Base-by-base conservation (phyloP, 352 stramenopile genomes). In the Detonula confervacea region DNA sequence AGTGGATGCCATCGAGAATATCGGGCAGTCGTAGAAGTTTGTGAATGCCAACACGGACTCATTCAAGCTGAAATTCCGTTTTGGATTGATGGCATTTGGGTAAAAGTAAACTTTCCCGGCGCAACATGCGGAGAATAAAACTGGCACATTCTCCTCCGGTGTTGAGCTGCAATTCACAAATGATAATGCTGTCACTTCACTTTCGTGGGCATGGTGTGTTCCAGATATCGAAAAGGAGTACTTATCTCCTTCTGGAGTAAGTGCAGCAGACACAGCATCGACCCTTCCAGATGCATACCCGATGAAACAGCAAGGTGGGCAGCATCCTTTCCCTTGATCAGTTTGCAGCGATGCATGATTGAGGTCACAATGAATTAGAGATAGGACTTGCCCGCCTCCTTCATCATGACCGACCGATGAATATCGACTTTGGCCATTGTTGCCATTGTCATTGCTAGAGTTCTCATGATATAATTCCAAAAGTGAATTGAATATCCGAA, bases 1-100 rank as follows among this genome's bases (percentile, higher is more conserved):
- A 22, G 65, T 73, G 4, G 73, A 77, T 46, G 74, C 42, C 60
- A 83, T 52, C 20, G 66, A 83, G 61, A 78, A 83, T 22, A 81
- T 81, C 24, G 55, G 42, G 18, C 35, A 67, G 27, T 49, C 20
- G 35, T 79, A 61, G 22, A 49, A 67, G 39, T 64, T 80, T 12
- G 55, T 59, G 25, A 81, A 72, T 20, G 64, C 49, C 52, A 83
- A 30, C 12, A 71, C 33, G 12, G 66, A 73, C 22, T 57, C 14
- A 61, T 78, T 30, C 56, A 83, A 33, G 27, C 63, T 71, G 22
- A 74, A 77, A 49, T 61, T 63, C 16, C 35, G 11, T n/a, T 65
- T 46, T 14, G 73, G 7, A 29, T 69, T 37, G 0, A 78, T 52
- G 6, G 74, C 74, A 65, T 77, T 25, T 12, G 74, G 74, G 30